Percentiles rank a stretch among this genome's conserved stretches.
These are phyloP conservation scores for Scedosporium apiospermum DNA, from an alignment of 2,329 filamentous ascomycete species.

Conservation along the genomic window DNA sequence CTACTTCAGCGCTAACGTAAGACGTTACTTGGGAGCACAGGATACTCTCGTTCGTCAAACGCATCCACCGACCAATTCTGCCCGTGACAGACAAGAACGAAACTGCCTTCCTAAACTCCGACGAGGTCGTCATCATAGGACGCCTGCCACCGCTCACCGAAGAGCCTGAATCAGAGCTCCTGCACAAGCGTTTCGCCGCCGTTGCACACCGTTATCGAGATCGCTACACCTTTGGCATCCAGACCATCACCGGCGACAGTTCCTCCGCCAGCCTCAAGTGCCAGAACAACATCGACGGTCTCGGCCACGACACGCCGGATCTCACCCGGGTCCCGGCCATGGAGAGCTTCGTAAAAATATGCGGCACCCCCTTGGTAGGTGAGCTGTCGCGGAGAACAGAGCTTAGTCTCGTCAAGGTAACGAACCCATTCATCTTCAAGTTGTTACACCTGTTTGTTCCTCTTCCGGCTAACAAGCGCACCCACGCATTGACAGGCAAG, in stretches of 20 bases:
- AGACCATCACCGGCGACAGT: background rate
- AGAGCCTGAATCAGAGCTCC: conserved; percentile 17
- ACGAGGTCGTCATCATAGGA: conserved; percentile 33
- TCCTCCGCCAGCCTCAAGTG: conserved; percentile 21
- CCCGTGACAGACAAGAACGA: background rate
- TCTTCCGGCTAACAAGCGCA: background rate
- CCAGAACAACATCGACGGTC: conserved; percentile 29
- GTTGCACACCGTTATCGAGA: conserved; percentile 27
- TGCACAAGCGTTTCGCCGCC: conserved; percentile 17
- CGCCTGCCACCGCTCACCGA: conserved; percentile 18
- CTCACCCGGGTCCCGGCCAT: conserved; percentile 22
- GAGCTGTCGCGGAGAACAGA: conserved; percentile 36
- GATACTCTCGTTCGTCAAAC: conserved; percentile 20
- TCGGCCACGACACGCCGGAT: conserved; percentile 22
- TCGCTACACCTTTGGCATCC: conserved; percentile 30
- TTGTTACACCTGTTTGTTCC: background rate
- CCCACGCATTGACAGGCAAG: conserved; percentile 18
- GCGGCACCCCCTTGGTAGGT: conserved; percentile 28
- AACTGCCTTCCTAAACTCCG: conserved; percentile 23
- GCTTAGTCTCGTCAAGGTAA: conserved; percentile 27
- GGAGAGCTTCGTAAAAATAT: conserved; percentile 26
- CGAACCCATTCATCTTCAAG: conserved; percentile 1
- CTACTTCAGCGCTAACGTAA: background rate
- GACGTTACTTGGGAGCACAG: conserved; percentile 11
- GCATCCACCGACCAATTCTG: conserved; percentile 10